A percentile compares a stretch with the other conserved stretches of the same genome.
Conservation (phyloP, 2,329 filamentous ascomycete species). For the Aspergillus sp. region DNA sequence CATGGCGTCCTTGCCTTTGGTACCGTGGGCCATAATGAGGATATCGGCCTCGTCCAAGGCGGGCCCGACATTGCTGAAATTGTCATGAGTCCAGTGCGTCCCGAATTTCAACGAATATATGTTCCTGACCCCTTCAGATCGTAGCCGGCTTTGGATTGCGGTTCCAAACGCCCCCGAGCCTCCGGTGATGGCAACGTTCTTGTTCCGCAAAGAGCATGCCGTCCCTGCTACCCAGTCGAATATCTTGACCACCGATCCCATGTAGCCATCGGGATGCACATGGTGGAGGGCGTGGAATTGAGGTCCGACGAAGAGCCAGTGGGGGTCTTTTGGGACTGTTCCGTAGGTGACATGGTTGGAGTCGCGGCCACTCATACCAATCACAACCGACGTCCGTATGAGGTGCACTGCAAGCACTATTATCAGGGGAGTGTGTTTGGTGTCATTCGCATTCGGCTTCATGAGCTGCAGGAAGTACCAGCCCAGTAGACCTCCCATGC, state of each 20-base stretch:
- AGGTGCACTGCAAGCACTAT: constrained; percentile 1
- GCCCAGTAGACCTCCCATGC: constrained; percentile 10
- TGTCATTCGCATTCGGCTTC: background rate
- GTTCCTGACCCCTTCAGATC: constrained; percentile 10
- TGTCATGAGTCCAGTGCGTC: constrained; percentile 10
- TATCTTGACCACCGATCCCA: constrained; percentile 17
- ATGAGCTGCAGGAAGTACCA: constrained; percentile 5
- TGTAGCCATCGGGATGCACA: constrained; percentile 17
- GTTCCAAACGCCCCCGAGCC: constrained; percentile 13
- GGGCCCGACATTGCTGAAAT: background rate
- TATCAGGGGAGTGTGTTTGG: background rate
- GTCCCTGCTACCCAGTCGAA: constrained; percentile 21
- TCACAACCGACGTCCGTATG: constrained; percentile 10
- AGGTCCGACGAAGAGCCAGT: constrained; percentile 17
- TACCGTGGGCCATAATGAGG: constrained; percentile 15
- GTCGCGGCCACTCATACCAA: constrained; percentile 12
- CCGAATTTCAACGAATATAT: constrained; percentile 10
- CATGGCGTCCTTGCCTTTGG: constrained; percentile 10
- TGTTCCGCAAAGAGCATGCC: constrained; percentile 15
- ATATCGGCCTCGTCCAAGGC: constrained; percentile 11
- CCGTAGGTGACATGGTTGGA: constrained; percentile 18
- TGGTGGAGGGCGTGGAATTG: constrained; percentile 19
- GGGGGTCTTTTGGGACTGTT: constrained; percentile 14
- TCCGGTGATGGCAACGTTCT: constrained; percentile 11
- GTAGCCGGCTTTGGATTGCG: constrained; percentile 11